phyloP scores from a whole-genome alignment of 208 protist genomes.

The Acanthamoeba lugdunensis region DNA sequence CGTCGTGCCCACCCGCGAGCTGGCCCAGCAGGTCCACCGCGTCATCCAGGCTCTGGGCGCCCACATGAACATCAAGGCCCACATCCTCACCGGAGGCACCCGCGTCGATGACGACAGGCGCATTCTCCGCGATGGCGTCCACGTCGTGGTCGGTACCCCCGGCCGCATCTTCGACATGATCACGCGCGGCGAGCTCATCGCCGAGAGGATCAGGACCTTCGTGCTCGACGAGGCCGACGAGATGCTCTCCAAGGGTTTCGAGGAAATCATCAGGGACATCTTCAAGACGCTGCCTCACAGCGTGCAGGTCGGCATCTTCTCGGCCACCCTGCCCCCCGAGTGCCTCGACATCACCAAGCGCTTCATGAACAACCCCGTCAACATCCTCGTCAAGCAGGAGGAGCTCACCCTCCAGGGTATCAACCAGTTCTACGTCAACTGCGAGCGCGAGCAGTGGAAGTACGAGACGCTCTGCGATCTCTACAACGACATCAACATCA shows the following conservation, averaged over 20 bases:
- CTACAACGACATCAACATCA: conserved; percentile 92
- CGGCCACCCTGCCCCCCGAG: conserved; percentile 98
- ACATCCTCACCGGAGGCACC: conserved; percentile 93
- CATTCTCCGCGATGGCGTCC: conserved; percentile 83
- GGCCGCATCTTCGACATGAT: conserved; percentile 97
- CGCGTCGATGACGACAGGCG: conserved; percentile 95
- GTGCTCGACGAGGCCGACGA: conserved; percentile 99
- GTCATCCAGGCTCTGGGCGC: conserved; percentile 96
- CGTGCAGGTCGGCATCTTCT: conserved; percentile 97
- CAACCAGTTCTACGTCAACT: conserved; percentile 98
- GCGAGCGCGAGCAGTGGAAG: conserved; percentile 96
- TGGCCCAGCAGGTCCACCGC: conserved; percentile 95
- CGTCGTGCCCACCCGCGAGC: conserved; percentile 95
- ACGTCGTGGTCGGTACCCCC: conserved; percentile 96
- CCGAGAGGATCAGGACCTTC: conserved; percentile 93
- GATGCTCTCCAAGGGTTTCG: conserved; percentile 93
- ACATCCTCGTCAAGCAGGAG: conserved; percentile 99
- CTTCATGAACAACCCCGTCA: conserved; percentile 98
- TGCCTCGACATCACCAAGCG: conserved; percentile 97
- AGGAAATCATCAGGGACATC: conserved; percentile 98
- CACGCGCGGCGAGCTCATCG: conserved; percentile 88
- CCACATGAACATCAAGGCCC: conserved; percentile 91
- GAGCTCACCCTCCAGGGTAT: conserved; percentile 95
- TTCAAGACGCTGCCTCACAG: conserved; percentile 95
- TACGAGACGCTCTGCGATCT: conserved; percentile 96